phyloP scores from a whole-genome alignment of 2,329 filamentous ascomycete genomes.

The Fusarium burgessii region DNA sequence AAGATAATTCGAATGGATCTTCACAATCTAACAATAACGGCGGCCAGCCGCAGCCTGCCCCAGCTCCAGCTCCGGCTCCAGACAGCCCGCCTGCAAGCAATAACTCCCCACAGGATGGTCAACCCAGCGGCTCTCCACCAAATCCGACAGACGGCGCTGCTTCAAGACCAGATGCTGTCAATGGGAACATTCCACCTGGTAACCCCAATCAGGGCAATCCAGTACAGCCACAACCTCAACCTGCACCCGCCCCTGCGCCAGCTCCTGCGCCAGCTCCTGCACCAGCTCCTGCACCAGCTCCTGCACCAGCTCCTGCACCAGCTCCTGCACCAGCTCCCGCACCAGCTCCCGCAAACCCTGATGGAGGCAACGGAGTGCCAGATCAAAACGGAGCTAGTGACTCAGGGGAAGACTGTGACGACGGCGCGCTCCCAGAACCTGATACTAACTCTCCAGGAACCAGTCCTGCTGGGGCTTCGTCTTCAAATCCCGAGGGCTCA shows the following conservation, averaged over 20 bases:
- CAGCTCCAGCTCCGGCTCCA: not conserved
- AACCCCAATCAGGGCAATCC: not conserved
- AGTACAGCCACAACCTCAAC: conserved; percentile 8
- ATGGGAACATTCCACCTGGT: not conserved
- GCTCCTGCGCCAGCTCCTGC: not conserved
- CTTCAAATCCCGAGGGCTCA: not conserved
- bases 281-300: conserved; percentile 2
- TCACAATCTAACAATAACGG: not conserved
- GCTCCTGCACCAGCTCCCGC: not conserved
- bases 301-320: not conserved
- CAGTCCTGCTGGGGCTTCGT: not conserved
- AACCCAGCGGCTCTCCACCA: not conserved
- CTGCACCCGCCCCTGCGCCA: not conserved
- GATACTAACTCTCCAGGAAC: not conserved
- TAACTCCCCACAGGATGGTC: not conserved
- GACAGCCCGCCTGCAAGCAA: not conserved
- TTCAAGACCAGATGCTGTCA: not conserved
- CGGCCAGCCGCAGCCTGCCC: not conserved
- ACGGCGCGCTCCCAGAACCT: not conserved
- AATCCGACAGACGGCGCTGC: not conserved
- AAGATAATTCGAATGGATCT: not conserved
- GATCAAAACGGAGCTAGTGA: not conserved
- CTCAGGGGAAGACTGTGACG: conserved; percentile 15
- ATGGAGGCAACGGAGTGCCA: not conserved
- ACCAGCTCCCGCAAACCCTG: not conserved